Evolutionary conservation across 768 basidiomycete species (phyloP).

Genomic region (Pulveroboletus sp.): DNA sequence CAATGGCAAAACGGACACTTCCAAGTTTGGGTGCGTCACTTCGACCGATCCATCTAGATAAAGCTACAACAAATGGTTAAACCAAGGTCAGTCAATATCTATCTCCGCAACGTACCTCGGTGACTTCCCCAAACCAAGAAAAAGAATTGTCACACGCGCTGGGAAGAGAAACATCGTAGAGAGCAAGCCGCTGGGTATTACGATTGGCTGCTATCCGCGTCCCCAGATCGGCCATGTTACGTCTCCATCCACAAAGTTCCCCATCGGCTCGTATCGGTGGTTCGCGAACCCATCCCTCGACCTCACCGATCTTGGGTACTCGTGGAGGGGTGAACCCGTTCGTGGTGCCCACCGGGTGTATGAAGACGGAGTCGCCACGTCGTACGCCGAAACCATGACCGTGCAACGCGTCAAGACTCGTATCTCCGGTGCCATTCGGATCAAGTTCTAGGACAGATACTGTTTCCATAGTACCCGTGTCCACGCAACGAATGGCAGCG

Average conservation of each 20-base stretch:
- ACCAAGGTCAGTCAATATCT: conserved; percentile 5
- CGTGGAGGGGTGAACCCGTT: conserved; percentile 69
- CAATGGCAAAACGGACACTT: conserved; percentile 51
- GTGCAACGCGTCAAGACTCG: conserved; percentile 39
- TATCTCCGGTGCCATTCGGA: conserved; percentile 68
- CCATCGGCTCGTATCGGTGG: conserved; percentile 45
- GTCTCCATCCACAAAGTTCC: conserved; percentile 66
- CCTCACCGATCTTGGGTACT: conserved; percentile 83
- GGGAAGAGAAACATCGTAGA: conserved; percentile 45
- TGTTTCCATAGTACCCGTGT: conserved; percentile 53
- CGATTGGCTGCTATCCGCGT: conserved; percentile 49
- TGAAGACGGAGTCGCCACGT: conserved; percentile 81
- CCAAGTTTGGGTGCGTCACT: conserved; percentile 64
- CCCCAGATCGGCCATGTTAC: conserved; percentile 68
- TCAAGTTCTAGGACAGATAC: conserved; percentile 88
- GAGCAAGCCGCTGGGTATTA: conserved; percentile 35
- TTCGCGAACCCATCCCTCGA: conserved; percentile 78
- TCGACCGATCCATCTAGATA: conserved; percentile 70
- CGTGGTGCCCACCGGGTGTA: conserved; percentile 64
- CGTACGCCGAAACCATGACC: conserved; percentile 74
- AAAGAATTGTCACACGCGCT: conserved; percentile 40
- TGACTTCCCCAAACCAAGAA: conserved; percentile 88
- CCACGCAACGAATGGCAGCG: conserved; percentile 59
- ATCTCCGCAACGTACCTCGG: conserved; percentile 45
- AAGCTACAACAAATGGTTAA: conserved; percentile 43